A percentile compares a stretch with the other conserved stretches of the same genome.
These are phyloP conservation scores for Gastrodia elata DNA, from an alignment of 106 monocot genomes.

Conservation along the genomic window DNA sequence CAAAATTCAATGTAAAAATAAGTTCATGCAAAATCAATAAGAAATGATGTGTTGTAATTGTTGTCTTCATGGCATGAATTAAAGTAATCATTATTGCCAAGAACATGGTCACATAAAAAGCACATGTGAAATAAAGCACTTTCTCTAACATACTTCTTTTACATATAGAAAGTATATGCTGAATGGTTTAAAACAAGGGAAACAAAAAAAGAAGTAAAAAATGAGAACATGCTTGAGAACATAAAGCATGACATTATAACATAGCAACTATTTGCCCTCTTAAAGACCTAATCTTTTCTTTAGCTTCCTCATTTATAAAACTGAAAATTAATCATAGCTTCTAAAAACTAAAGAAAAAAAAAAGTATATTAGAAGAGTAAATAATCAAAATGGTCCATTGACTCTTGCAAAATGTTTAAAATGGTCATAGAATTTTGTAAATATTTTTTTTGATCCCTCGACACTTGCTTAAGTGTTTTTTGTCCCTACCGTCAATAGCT, in stretches of 20 bases:
- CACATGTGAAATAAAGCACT: not conserved
- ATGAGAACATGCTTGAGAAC: no score
- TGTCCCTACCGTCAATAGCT: no score
- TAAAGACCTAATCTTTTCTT: not conserved
- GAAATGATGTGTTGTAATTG: not conserved
- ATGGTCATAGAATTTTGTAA: no score
- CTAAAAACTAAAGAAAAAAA: no score
- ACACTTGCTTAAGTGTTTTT: no score
- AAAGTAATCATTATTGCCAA: not conserved
- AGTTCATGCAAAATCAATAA: not conserved
- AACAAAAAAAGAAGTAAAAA: no score
- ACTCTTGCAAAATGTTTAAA: no score
- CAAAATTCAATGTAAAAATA: not conserved
- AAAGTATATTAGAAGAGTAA: no score
- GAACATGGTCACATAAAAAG: not conserved
- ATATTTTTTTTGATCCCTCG: no score
- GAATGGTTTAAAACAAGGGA: not conserved
- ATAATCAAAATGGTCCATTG: no score
- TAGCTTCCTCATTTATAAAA: not conserved
- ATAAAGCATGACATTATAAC: not conserved
- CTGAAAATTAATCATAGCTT: not conserved
- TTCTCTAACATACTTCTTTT: not conserved
- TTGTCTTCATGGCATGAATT: not conserved
- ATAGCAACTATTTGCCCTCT: not conserved
- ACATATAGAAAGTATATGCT: not conserved